Base-by-base conservation (phyloP, 2,329 filamentous ascomycete species). In the Colletotrichum sp. region DNA sequence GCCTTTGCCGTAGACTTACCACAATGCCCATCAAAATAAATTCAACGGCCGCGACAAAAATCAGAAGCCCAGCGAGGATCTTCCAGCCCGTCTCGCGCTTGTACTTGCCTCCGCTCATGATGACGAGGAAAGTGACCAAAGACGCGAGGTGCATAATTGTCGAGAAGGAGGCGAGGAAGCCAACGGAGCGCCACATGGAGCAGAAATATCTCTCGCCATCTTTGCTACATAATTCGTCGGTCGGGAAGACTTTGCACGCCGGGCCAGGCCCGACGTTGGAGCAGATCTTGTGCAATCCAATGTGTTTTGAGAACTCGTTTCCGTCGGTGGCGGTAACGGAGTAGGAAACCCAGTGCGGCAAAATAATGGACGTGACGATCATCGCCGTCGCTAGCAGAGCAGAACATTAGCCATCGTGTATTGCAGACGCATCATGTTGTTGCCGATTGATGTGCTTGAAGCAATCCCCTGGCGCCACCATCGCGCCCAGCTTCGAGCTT, bases 101-200 rank as follows among this genome's bases (percentile, higher is more conserved):
- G 80, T 93, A 92, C 83, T 95, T 94, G 43, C 96, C 95, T 21
- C 96, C 96, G 3, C 89, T 86, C 78, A 98, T 86, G 62, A 98
- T 92, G 65, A 97, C 91, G 34, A 93, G 81, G 84, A 96, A 98
- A 21, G 93, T 91, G 32, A 98, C 92, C n/a, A 98, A 85, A 8
- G 92, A 92, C 71, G 94, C 95, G 55, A 97, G 90, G 84, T 98
- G 93, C 52, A 97, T 83, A n/a, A 98, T 92, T 48, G 95, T 91
- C 9, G 94, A 91, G 79, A 98, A 94, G 68, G 93, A 94, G 87
- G 98, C 95, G 78, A 98, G 85, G 85, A 98, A 98, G 28, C 95
- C 96, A 43, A 95, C 92, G 30, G 92, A 95, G 74, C 94, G 91
- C 96, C 96, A 99, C 90, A 97, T 94, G 80, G 92, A 94, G 88